Evolutionary conservation across 495 filamentous ascomycete species (phyloP), one percentile per base, ranked within the genome.

Genomic region (Pseudoneurospora amorphoporcata): DNA sequence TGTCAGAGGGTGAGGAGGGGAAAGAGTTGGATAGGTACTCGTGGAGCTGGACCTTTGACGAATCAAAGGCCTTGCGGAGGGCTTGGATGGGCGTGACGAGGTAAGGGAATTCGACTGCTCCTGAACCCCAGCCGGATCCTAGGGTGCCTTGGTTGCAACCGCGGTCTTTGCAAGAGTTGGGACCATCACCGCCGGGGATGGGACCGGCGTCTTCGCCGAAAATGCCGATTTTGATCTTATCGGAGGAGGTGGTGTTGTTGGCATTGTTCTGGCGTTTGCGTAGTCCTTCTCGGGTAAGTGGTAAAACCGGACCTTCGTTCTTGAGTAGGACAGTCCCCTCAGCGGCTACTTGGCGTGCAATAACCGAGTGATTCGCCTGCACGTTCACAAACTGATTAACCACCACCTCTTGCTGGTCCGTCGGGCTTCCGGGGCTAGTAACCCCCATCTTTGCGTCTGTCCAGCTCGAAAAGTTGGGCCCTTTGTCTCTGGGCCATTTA

Each of bases 381-480:
- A 91, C 92, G 74, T 97, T 84, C 53, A 95, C 79, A 74, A 89
- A 96, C 65, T 90, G 82, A 80, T 97, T 97, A 37, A 97, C 92
- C 3, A 90, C 85, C 7, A 87, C 88, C 14, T 77, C 39, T 16
- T 86, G 82, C 71, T 87, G 83, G 38, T 83, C 77, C 39, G 81
- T 83, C 12, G 84, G 78, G 72, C 86, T 94, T 0, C 91, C 92
- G 4, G 87, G 86, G 69, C 92, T 87, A 38, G 90, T 73, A 12
- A 89, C 78, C 38, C 92, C 93, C 70, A 88, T 84, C 69, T 87
- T 80, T 1, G 95, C 89, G 71, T 92, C 80, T 0, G 92, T 94
- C 92, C 93, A 98, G 0, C 92, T 94, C 3, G 93, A 97, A 81
- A 98, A 98, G 80, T 96, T 98, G 12, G 94, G 94, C 1, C 32